A percentile compares a stretch with the other conserved stretches of the same genome.
Evolutionary conservation across 2,329 filamentous ascomycete species (phyloP).

Genomic region (Alternaria sp.): DNA sequence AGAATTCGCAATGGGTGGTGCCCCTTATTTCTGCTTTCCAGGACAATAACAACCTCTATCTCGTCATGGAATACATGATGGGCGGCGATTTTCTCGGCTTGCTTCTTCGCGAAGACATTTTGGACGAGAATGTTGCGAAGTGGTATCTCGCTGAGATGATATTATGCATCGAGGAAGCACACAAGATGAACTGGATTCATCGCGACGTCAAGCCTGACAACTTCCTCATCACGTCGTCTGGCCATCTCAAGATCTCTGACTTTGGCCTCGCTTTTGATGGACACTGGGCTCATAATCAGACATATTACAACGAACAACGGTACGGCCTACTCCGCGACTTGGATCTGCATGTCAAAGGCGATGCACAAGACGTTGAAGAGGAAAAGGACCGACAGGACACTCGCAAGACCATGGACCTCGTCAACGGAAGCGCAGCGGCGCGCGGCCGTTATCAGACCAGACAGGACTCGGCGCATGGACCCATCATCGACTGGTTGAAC

Average conservation of each 20-base stretch:
- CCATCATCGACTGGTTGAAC: constrained; percentile 55
- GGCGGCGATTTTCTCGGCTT: constrained; percentile 92
- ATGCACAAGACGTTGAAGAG: constrained; percentile 72
- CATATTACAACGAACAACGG: constrained; percentile 84
- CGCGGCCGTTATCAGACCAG: constrained; percentile 34
- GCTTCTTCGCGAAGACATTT: constrained; percentile 81
- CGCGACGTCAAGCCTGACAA: constrained; percentile 98
- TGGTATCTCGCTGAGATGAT: constrained; percentile 98
- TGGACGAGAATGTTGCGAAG: constrained; percentile 78
- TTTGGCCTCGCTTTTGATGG: constrained; percentile 96
- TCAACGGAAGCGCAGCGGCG: constrained; percentile 41
- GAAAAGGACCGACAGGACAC: constrained; percentile 60
- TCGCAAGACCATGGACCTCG: constrained; percentile 55
- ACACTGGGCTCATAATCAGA: constrained; percentile 90
- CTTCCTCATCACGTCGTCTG: constrained; percentile 86
- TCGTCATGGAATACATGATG: constrained; percentile 98
- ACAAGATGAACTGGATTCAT: constrained; percentile 89
- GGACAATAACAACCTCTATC: constrained; percentile 81
- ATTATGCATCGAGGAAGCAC: constrained; percentile 89
- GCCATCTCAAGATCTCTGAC: constrained; percentile 94
- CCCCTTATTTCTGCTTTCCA: constrained; percentile 89
- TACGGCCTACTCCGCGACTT: constrained; percentile 80
- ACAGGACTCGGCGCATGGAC: constrained; percentile 37
- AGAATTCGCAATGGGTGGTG: constrained; percentile 90
- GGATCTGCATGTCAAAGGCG: constrained; percentile 76